A percentile compares a stretch with the other conserved stretches of the same genome.
phyloP scores from a whole-genome alignment of 768 basidiomycete genomes.

The Dictyophora rubrovolvata region DNA sequence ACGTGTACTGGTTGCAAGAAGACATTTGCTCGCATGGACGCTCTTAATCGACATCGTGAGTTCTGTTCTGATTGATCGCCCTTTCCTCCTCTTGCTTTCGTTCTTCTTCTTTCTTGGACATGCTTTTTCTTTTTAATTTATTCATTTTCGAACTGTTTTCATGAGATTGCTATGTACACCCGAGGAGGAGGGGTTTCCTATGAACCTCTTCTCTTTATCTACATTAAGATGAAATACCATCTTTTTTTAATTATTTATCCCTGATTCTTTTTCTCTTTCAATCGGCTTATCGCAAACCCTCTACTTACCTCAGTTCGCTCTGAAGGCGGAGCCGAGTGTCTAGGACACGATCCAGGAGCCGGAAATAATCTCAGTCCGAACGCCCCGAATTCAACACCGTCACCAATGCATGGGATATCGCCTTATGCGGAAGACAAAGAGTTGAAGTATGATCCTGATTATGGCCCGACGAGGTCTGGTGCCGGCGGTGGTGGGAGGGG shows the following conservation, averaged over 20 bases:
- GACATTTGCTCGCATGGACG: conserved; percentile 92
- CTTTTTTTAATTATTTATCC: not conserved
- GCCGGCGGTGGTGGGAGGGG: not conserved
- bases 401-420: not conserved
- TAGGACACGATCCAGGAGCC: conserved; percentile 25
- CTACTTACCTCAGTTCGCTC: conserved; percentile 47
- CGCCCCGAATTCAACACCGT: not conserved
- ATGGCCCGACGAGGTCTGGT: not conserved
- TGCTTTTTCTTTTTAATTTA: not conserved
- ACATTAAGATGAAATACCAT: not conserved
- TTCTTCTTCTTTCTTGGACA: not conserved
- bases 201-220: not conserved
- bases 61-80: conserved; percentile 15
- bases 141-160: too few relatives aligned
- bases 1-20: conserved; percentile 88
- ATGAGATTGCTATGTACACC: too few relatives aligned
- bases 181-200: too few relatives aligned
- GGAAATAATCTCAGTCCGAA: not conserved
- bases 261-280: not conserved
- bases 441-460: not conserved
- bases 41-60: conserved; percentile 86
- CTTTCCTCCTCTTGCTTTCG: not conserved
- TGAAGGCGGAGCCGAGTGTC: conserved; percentile 74
- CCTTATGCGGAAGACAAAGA: not conserved
- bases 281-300: not conserved